Conservation (phyloP, 1,139 yeast genomes). For the Yamadazyma triangularis region DNA sequence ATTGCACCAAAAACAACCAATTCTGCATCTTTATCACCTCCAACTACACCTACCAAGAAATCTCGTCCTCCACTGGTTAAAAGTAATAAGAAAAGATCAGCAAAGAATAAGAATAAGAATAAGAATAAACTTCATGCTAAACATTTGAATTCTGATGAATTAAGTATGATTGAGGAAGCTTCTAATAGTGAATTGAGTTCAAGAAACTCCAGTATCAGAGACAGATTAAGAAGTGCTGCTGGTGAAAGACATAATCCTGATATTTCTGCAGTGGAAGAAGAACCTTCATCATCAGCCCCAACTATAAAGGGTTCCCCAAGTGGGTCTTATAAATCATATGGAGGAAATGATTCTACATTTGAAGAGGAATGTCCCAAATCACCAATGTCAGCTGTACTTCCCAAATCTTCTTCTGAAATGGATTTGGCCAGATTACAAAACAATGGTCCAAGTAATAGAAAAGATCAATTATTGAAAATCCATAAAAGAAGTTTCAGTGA, state of each 20-base stretch:
- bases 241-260: slow-evolving; percentile 5
- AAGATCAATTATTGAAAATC: slow-evolving; percentile 13
- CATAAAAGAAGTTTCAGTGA: slow-evolving; percentile 34
- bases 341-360: not conserved
- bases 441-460: slow-evolving; percentile 10
- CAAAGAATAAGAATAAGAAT: no score
- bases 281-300: not conserved
- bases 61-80: slow-evolving; percentile 17
- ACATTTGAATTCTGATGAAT: slow-evolving; percentile 24
- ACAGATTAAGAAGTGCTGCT: slow-evolving; percentile 1
- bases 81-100: slow-evolving; percentile 17
- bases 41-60: slow-evolving; percentile 13
- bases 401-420: slow-evolving; percentile 12
- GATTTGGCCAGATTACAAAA: slow-evolving; percentile 7
- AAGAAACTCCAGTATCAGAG: slow-evolving; percentile 24
- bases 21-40: slow-evolving; percentile 6
- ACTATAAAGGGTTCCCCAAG: not conserved
- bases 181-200: slow-evolving; percentile 26
- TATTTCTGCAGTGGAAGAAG: slow-evolving; percentile 4
- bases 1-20: not conserved
- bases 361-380: slow-evolving; percentile 7
- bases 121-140: slow-evolving; percentile 12
- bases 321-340: not conserved
- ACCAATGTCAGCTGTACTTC: slow-evolving; percentile 8
- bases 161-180: slow-evolving; percentile 43